A percentile compares a stretch with the other conserved stretches of the same genome.
These are phyloP conservation scores for Nepenthes mirabilis DNA, from an alignment of 148 eudicot species.

Conservation along the genomic window DNA sequence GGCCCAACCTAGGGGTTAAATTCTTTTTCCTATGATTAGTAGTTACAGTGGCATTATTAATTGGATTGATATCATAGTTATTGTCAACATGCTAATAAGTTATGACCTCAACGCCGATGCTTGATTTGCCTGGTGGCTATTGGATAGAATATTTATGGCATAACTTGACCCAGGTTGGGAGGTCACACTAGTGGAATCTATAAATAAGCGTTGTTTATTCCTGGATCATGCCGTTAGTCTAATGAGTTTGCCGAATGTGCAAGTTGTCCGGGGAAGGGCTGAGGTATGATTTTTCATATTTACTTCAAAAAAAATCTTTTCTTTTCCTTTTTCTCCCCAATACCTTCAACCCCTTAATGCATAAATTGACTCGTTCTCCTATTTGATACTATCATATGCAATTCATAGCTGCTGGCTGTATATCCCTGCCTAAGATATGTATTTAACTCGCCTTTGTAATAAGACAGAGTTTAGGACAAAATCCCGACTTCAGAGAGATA, in stretches of 20 bases:
- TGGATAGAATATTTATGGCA: background rate
- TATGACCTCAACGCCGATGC: background rate
- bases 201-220: constrained; percentile 80
- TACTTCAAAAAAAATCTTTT: too few species aligned
- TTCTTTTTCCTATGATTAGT: too few species aligned
- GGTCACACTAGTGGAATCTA: constrained; percentile 72
- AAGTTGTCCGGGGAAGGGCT: constrained; percentile 75
- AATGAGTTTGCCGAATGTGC: constrained; percentile 58
- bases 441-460: constrained; percentile 16
- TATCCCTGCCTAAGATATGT: background rate
- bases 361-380: background rate
- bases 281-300: constrained; percentile 33
- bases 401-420: background rate
- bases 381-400: background rate
- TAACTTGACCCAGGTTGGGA: constrained; percentile 43
- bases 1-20: too few species aligned
- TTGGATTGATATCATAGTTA: too few species aligned
- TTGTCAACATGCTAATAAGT: too few species aligned
- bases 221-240: constrained; percentile 62
- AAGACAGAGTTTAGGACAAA: constrained; percentile 74
- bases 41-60: too few species aligned
- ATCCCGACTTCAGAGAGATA: constrained; percentile 47
- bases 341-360: background rate
- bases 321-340: too few species aligned
- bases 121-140: background rate